Base-by-base conservation (phyloP, 1,139 yeast genomes). In the Suhomyces bribrorum region DNA sequence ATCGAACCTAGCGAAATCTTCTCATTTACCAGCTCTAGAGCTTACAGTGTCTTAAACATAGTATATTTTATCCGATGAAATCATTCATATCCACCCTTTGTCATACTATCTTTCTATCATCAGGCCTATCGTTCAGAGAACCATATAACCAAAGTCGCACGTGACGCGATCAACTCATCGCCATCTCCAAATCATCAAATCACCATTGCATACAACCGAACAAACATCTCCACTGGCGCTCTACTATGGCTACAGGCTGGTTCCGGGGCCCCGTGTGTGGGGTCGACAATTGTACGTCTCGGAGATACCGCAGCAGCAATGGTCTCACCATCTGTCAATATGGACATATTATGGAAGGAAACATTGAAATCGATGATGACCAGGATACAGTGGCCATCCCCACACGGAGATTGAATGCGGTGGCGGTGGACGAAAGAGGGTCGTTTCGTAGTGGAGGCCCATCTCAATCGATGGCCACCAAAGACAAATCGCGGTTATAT, bases 301-400 rank as follows among this genome's bases (percentile, higher is more conserved):
- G 81, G 34, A 73, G 83, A 36, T 92, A 87, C 78, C 73, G 84
- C 36, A 62, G 76, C 25, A 67, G 79, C 7, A 88, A 86, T 53
- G 97, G 97, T 17, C 78, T 78, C 39, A 75, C 81, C 41, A 82
- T 88, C 15, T 92, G 98, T 57, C 90, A 86, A 54, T 84, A 77
- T 54, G 97, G 97, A 2, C 98, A 92, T 63, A 88, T 89, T 14
- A 77, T 79, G 61, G 92, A 84, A 47, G 90, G 92, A 29, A 86
- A 83, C 46, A 61, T 86, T 25, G 95, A 88, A 57, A 72, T 79
- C 50, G 83, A 84, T 47, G 90, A 85, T 52, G 96, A 86, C 30
- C 88, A 80, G 26, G 87, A 81, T 39, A 79, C 71, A 34, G 58
- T 61, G 12, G 58, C 56, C 31, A 70, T 70, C 2, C 62, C 66